These are phyloP conservation scores for Claviceps humidiphila DNA, from an alignment of 2,329 filamentous ascomycete species.

Conservation along the genomic window DNA sequence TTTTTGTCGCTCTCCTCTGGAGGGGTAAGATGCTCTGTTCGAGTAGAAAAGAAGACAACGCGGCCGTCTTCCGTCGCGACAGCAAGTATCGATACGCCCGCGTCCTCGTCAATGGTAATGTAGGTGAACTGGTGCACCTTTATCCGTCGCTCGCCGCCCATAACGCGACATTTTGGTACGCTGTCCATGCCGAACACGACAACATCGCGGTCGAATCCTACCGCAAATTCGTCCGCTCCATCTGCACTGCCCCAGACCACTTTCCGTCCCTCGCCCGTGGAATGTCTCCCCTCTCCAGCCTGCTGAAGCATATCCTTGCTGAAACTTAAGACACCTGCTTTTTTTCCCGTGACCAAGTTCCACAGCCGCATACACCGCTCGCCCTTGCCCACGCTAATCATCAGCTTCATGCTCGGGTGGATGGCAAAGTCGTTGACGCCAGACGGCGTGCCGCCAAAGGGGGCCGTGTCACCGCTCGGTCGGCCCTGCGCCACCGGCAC, in stretches of 20 bases:
- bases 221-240: conserved; percentile 68
- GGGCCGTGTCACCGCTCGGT: conserved; percentile 81
- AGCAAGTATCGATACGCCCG: conserved; percentile 42
- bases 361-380: conserved; percentile 88
- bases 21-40: conserved; percentile 29
- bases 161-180: conserved; percentile 60
- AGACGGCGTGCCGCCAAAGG: conserved; percentile 64
- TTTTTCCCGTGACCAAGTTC: conserved; percentile 94
- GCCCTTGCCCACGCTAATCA: conserved; percentile 82
- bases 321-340: conserved; percentile 86
- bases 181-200: conserved; percentile 84
- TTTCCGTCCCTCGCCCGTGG: conserved; percentile 67
- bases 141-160: conserved; percentile 47
- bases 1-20: conserved; percentile 20
- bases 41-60: conserved; percentile 70
- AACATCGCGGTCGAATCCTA: conserved; percentile 76
- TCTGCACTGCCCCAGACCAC: conserved; percentile 68
- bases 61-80: conserved; percentile 85
- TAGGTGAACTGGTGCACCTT: conserved; percentile 81
- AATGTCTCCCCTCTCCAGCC: conserved; percentile 63
- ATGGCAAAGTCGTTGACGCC: conserved; percentile 92
- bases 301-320: conserved; percentile 56
- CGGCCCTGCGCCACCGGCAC: conserved; percentile 67
- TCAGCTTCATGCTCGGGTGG: conserved; percentile 91
- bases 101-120: conserved; percentile 36